Conservation (phyloP, 257 asterid genomes). For the Dorcoceras hygrometricum region DNA sequence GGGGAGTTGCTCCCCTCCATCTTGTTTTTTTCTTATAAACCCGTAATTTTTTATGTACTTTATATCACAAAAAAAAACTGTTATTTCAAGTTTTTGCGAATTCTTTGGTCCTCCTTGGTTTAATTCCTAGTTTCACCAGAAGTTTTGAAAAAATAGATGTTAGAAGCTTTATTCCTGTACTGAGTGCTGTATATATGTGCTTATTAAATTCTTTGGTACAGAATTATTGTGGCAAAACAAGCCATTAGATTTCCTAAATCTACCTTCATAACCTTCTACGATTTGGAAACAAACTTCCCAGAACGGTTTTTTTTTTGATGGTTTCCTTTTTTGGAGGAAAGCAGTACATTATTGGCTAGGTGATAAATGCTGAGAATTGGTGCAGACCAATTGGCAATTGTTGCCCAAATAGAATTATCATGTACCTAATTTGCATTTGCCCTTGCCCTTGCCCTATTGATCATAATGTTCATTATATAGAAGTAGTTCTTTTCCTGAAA, state of each 20-base stretch:
- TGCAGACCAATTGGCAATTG: too few species aligned
- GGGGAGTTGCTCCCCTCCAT: background rate
- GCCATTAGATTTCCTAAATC: background rate
- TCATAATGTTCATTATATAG: background rate
- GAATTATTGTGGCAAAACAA: background rate
- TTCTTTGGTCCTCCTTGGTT: background rate
- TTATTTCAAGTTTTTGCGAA: background rate
- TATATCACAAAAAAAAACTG: too few species aligned
- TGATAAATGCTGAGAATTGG: too few species aligned
- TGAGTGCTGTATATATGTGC: background rate
- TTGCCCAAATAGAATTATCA: too few species aligned
- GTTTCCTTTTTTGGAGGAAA: background rate
- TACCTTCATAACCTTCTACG: background rate
- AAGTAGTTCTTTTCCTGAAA: background rate
- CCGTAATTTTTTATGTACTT: too few species aligned
- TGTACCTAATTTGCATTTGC: background rate
- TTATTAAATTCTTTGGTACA: background rate
- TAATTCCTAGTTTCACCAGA: background rate
- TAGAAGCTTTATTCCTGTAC: background rate
- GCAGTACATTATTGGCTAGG: too few species aligned
- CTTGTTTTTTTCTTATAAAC: too few species aligned
- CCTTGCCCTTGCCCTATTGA: too few species aligned
- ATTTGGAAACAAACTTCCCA: background rate
- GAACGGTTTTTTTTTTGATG: background rate
- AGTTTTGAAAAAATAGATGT: background rate